Base-by-base conservation (phyloP, 148 eudicot species). In the Heliosperma pusillum region DNA sequence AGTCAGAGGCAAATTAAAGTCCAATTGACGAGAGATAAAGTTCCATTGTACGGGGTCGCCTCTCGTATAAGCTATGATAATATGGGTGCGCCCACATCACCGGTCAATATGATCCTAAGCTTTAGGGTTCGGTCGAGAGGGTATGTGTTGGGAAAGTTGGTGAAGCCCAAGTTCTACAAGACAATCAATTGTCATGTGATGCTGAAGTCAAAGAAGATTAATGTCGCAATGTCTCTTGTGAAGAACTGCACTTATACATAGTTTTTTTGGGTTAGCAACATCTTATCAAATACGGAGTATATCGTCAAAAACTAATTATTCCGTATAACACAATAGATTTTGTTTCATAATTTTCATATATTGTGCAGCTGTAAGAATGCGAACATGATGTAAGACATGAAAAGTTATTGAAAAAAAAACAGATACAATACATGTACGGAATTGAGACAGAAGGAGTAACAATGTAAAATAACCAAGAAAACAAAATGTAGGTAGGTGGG, bases 11-110 rank as follows among this genome's bases (percentile, higher is more conserved):
- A 74, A 13, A 74, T 93, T 29, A 71, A 79, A 1, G 89, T 89
- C 52, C 77, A 69, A 42, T 33, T 93, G 33, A 56, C 4, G 24
- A 97, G 94, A 20, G 80, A 33, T 66, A 68, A 26, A 2, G 83
- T 91, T 8, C 97, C 98, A 7, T 55, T 93, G 6, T 93, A 93
- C 24, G 98, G 98, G 20, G 96, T 85, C 3, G 89, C 90, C 1
- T 72, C 83, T 50, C 75, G 70, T 64, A 72, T 89, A 82, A 80
- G 79, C 81, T 91, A 81, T 77, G 52, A 65, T 57, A 71, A 80
- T 2, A 88, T 84, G 50, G 80, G 80, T 15, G 89, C 83, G 20
- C 72, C 81, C 26, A 77, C 66, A 0, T 56, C 71, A n/a, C 92
- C 94, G 3, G 91, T 91, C 21, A 86, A 89, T 4, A 50, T 93